Conservation (phyloP, 805 yeast genomes). For the Kazachstania psychrophila region DNA sequence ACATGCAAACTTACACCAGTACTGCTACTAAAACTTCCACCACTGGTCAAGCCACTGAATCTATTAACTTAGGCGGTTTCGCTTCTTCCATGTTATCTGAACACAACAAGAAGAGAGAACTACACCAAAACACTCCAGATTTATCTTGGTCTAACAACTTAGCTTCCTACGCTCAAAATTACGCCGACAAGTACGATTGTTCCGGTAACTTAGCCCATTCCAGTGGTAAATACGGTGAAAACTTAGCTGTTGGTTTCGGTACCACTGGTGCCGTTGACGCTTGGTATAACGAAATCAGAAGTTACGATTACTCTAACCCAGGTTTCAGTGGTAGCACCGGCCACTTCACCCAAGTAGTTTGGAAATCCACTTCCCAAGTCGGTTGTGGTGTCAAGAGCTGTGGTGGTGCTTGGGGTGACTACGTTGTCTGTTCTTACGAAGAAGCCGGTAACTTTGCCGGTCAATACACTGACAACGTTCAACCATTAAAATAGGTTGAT, state of each 20-base stretch:
- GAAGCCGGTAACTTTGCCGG: conserved; percentile 56
- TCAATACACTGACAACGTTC: conserved; percentile 11
- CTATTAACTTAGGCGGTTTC: conserved; percentile 16
- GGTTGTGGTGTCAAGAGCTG: conserved; percentile 69
- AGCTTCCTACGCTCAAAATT: conserved; percentile 41
- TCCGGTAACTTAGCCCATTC: conserved; percentile 58
- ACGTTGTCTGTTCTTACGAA: conserved; percentile 65
- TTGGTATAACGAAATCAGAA: conserved; percentile 60
- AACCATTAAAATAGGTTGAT: conserved; percentile 5
- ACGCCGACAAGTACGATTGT: conserved; percentile 42
- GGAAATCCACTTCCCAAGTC: conserved; percentile 50
- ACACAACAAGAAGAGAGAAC: conserved; percentile 52
- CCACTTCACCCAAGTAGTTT: conserved; percentile 68
- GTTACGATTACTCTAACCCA: conserved; percentile 44
- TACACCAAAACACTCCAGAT: conserved; percentile 19
- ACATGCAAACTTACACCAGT: conserved; percentile 4
- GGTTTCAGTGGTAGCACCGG: conserved; percentile 44
- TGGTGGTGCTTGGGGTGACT: conserved; percentile 42
- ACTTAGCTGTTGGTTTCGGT: conserved; percentile 57
- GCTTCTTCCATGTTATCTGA: conserved; percentile 39
- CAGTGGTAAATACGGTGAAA: conserved; percentile 56
- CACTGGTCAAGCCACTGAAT: conserved; percentile 7
- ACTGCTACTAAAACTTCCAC: conserved; percentile 8
- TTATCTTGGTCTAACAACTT: conserved; percentile 42
- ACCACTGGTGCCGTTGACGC: conserved; percentile 46